Conservation (phyloP, 176 grass and related monocot species). For the Paspalum vaginatum region DNA sequence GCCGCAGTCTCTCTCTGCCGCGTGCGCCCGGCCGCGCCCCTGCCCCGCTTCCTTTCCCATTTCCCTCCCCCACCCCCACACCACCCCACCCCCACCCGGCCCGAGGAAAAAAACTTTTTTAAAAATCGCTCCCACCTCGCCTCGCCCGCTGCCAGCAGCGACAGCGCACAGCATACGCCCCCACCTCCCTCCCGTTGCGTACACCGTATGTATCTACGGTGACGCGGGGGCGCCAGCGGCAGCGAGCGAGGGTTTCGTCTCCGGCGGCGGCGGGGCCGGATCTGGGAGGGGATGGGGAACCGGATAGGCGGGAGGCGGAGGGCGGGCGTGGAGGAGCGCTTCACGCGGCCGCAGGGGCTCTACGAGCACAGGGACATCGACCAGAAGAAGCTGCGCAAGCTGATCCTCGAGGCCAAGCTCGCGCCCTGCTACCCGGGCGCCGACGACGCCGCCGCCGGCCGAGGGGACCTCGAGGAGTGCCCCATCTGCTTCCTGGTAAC, state of each 20-base stretch:
- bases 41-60: constrained; percentile 21
- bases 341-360: constrained; percentile 87
- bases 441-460: constrained; percentile 53
- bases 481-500: constrained; percentile 98
- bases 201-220: constrained; percentile 63
- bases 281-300: constrained; percentile 79
- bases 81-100: neutral
- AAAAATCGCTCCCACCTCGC: constrained; percentile 44
- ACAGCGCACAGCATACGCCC: constrained; percentile 25
- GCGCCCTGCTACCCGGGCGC: constrained; percentile 87
- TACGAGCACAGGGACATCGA: constrained; percentile 94
- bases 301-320: constrained; percentile 78
- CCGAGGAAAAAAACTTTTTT: constrained; percentile 20
- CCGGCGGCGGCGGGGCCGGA: constrained; percentile 41
- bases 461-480: constrained; percentile 82
- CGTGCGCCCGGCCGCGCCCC: neutral
- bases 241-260: constrained; percentile 48
- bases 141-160: constrained; percentile 26
- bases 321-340: constrained; percentile 84
- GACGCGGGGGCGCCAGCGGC: constrained; percentile 24
- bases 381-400: constrained; percentile 96
- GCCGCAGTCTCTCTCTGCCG: constrained; percentile 37
- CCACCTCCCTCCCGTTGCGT: neutral
- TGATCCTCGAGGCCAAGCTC: constrained; percentile 96
- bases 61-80: neutral